Conservation (phyloP, 2,329 filamentous ascomycete species). For the Monilinia fructicola region DNA sequence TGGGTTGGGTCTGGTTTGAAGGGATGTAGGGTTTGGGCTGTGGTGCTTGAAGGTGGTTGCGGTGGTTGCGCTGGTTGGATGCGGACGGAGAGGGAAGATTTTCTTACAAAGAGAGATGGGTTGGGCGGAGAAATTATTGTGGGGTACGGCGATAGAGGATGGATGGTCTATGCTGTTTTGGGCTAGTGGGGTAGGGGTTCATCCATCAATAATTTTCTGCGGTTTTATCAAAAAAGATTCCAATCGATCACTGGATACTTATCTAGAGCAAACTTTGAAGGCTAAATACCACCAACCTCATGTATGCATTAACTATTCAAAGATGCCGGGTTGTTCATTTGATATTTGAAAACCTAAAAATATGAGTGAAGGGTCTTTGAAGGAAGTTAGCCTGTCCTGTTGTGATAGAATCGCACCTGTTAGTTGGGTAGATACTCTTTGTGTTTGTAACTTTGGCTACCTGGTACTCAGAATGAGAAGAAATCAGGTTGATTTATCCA, state of each 20-base stretch:
- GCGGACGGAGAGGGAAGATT: conserved; percentile 6
- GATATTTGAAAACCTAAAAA: background rate
- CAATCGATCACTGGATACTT: background rate
- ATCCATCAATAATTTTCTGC: too few relatives aligned
- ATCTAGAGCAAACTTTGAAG: too few relatives aligned
- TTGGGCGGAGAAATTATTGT: conserved; percentile 12
- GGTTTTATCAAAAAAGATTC: too few relatives aligned
- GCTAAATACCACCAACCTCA: background rate
- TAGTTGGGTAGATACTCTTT: background rate
- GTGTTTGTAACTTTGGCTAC: too few relatives aligned
- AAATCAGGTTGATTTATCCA: too few relatives aligned
- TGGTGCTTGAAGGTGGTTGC: too few relatives aligned
- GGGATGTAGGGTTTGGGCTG: background rate
- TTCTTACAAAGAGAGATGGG: conserved; percentile 12
- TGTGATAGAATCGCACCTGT: background rate
- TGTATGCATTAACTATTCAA: too few relatives aligned
- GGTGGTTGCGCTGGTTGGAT: background rate
- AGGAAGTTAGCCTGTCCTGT: background rate
- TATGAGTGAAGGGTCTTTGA: background rate
- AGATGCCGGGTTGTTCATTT: too few relatives aligned
- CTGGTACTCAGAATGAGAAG: too few relatives aligned
- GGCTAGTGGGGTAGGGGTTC: background rate
- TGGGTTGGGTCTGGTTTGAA: background rate
- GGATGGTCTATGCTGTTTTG: background rate
- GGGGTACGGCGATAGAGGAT: conserved; percentile 1